phyloP scores from a whole-genome alignment of 225 moss, liverwort and hornwort genomes.

The Marchantia polymorpha region DNA sequence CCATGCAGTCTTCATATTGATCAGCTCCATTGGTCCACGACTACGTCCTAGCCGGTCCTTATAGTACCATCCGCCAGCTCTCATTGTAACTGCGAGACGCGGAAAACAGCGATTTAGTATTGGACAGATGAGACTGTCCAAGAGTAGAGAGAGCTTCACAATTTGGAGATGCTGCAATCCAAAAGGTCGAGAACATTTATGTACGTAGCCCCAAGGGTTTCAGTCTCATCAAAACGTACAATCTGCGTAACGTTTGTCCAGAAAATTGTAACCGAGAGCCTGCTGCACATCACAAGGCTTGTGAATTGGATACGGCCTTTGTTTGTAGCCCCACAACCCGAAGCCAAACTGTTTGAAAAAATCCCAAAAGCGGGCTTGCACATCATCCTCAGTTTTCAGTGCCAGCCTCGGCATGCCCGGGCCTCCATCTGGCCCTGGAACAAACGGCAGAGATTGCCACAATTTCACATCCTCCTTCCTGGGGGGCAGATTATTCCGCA shows the following conservation, averaged over 20 bases:
- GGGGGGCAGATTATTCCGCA: slow-evolving; percentile 59
- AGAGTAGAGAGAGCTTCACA: neutral
- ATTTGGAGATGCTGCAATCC: neutral
- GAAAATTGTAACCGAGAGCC: slow-evolving; percentile 93
- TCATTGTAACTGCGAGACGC: slow-evolving; percentile 59
- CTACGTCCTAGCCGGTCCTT: slow-evolving; percentile 93
- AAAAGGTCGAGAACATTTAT: no score
- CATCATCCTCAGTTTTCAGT: slow-evolving; percentile 57
- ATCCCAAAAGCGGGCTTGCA: slow-evolving; percentile 87
- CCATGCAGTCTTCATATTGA: slow-evolving; percentile 95
- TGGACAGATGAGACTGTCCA: neutral
- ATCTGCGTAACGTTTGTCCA: slow-evolving; percentile 89
- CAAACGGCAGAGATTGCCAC: slow-evolving; percentile 71
- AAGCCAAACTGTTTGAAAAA: slow-evolving; percentile 94
- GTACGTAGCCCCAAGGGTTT: no score
- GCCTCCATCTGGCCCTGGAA: slow-evolving; percentile 75
- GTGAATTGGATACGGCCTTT: slow-evolving; percentile 67
- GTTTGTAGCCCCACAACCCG: slow-evolving; percentile 88
- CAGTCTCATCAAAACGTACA: slow-evolving; percentile 46
- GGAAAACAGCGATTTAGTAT: neutral
- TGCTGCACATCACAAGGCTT: slow-evolving; percentile 86
- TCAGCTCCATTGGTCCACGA: slow-evolving; percentile 89
- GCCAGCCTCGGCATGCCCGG: slow-evolving; percentile 63
- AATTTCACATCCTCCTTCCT: slow-evolving; percentile 78
- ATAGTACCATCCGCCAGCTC: slow-evolving; percentile 97